Evolutionary conservation across 2,329 filamentous ascomycete genomes (phyloP).

Genomic region (Calonectria pseudoturangicola): DNA sequence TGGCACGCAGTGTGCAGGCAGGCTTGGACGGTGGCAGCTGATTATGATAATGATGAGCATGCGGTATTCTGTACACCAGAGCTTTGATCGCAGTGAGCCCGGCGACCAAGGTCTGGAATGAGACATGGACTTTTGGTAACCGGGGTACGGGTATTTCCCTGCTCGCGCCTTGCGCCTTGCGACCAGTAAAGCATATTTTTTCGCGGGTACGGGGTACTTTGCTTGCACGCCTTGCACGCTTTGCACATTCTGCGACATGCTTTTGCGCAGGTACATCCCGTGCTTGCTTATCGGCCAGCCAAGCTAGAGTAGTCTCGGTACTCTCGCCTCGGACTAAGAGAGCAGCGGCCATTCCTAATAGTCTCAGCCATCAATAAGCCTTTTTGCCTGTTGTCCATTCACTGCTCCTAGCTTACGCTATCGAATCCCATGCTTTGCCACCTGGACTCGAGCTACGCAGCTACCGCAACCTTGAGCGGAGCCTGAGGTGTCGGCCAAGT

Average conservation of each 20-base stretch:
- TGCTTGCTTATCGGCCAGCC: slow-evolving; percentile 14
- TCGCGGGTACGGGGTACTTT: slow-evolving; percentile 7
- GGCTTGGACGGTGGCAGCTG: background rate
- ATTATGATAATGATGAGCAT: slow-evolving; percentile 6
- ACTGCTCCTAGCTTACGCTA: slow-evolving; percentile 28
- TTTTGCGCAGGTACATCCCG: slow-evolving; percentile 18
- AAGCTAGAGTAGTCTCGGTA: slow-evolving; percentile 9
- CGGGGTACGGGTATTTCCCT: background rate
- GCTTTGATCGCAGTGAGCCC: slow-evolving; percentile 9
- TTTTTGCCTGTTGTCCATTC: background rate
- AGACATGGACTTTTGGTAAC: slow-evolving; percentile 10
- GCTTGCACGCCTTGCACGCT: too few relatives aligned
- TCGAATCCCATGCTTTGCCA: slow-evolving; percentile 23
- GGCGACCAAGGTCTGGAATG: background rate
- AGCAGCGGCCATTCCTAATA: slow-evolving; percentile 20
- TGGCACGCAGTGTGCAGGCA: background rate
- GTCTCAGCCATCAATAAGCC: slow-evolving; percentile 28
- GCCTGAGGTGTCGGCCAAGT: slow-evolving; percentile 1
- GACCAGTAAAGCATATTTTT: slow-evolving; percentile 6
- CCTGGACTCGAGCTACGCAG: slow-evolving; percentile 13
- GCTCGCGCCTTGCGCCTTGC: background rate
- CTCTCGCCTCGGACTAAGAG: slow-evolving; percentile 18
- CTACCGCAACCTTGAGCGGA: slow-evolving; percentile 1
- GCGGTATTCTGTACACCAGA: background rate
- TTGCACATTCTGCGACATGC: background rate